Evolutionary conservation across 2,329 filamentous ascomycete genomes (phyloP), one percentile per base, ranked within the genome.

Genomic region (Cephalotrichum gorgonifer): DNA sequence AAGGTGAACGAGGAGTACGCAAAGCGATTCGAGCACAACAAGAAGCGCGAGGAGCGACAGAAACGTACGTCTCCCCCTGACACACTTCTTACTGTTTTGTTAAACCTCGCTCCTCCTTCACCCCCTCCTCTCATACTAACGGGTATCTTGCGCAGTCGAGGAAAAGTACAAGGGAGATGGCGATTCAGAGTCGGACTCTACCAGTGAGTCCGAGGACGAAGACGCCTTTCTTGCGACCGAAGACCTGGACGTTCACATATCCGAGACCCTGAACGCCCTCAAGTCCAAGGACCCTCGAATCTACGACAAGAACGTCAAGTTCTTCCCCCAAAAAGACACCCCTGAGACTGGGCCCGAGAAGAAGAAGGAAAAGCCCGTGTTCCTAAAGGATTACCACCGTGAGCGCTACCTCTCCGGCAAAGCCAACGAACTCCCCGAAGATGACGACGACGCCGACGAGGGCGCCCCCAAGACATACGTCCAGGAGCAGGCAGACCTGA

Each of bases 1-100:
- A 89, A 86, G 63, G 83, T 98, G 66, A 97, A 98, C 66, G 75
- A 89, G 63, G 88, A 94, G 47, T 98, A 84, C 64, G 93, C 93
- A 41, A 81, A 79, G 56, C 78, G 88, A 38, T 97, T 95, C 58
- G 93, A 98, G 65, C 78, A 97, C 69, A 98, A 98, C 70, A 96
- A 97, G 72, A 95, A 95, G 71, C 80, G 91, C 51, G 90, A 95
- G 62, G 93, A 98, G 64, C 71, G 81, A 54, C 83, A 89, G 15
- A 76, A 78, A 60, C 65, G 83, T 86, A 60, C 58, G 79, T 67
- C 26, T 15, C 17, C 17, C 23, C 25, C n/a, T 38, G 25, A 14
- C 31, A 52, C 48, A 15, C 25, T 12, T n/a, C n/a, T 17, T 6
- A 4, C 23, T 38, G 7, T 15, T 28, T 45, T 17, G 4, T 17